Evolutionary conservation across 164 flowering plant genomes (phyloP), one percentile per base, ranked within the genome.

Genomic region (Sextonia rubra): DNA sequence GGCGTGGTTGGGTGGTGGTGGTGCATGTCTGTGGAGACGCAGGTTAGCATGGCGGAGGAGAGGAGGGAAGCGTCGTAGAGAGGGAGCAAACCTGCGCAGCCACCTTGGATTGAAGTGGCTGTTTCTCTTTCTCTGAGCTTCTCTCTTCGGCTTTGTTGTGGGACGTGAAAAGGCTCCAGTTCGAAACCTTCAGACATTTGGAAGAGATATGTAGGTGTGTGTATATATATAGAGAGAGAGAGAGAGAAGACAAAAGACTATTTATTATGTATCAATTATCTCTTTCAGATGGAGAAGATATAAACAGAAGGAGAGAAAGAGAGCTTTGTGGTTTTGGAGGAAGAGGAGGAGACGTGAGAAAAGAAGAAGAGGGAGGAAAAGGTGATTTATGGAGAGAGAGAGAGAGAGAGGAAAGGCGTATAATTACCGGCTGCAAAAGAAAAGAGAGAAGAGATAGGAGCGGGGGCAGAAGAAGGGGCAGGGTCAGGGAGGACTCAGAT

Each of bases 71-170:
- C 85, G 71, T 85, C 89, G 73, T 84, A 85, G 23, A 32, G 44
- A 9, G 44, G 44, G 44, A 82, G 77, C 32, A 86, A 84, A 47
- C 77, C 75, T 0, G 80, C 47, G 68, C 75, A 74, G 1, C 68
- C 80, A 3, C 78, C 82, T 20, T 75, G 69, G n/a, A 26, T 32
- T 26, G 66, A 17, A 20, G 14, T 63, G 27, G 44, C 44, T 32
- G 44, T 32, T 32, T 32, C 44, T 32, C 74, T 63, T 61, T 47
- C 78, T 75, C 98, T 69, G 20, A 92, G 94, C 84, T 89, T 91
- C 73, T 92, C 96, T 80, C 98, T 78, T 74, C 98, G 65, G 80
- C 94, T 91, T 75, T 89, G 96, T 71, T 92, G 98, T 49, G 96
- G 91, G 74, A 92, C 90, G 76, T 92, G 93, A 58, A 84, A 74